These are phyloP conservation scores for Penicillium antarcticum DNA, from an alignment of 495 filamentous ascomycete genomes.

Conservation along the genomic window DNA sequence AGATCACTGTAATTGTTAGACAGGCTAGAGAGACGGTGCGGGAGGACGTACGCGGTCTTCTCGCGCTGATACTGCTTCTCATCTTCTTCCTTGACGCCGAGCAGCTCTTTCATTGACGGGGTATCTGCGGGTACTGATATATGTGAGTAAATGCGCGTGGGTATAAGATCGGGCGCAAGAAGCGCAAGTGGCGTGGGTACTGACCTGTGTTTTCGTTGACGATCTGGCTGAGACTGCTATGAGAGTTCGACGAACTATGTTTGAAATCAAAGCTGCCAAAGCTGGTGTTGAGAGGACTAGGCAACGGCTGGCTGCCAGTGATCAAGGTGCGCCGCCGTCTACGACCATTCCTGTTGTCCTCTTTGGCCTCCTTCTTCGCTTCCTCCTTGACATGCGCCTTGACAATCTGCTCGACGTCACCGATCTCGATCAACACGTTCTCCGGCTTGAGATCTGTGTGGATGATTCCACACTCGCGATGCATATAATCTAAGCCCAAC, in stretches of 20 bases:
- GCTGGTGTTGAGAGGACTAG: slow-evolving; percentile 88
- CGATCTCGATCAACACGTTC: slow-evolving; percentile 98
- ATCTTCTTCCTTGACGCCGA: slow-evolving; percentile 64
- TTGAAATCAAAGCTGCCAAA: slow-evolving; percentile 76
- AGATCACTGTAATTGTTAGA: slow-evolving; percentile 62
- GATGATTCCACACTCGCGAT: slow-evolving; percentile 97
- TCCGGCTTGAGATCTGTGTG: slow-evolving; percentile 98
- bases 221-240: slow-evolving; percentile 80
- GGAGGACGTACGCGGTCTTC: slow-evolving; percentile 79
- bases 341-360: slow-evolving; percentile 92
- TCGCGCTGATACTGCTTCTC: slow-evolving; percentile 80
- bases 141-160: background rate
- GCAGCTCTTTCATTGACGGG: slow-evolving; percentile 57
- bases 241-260: slow-evolving; percentile 67
- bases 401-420: slow-evolving; percentile 95
- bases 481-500: slow-evolving; percentile 90
- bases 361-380: slow-evolving; percentile 65
- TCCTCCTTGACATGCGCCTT: slow-evolving; percentile 92
- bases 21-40: no score
- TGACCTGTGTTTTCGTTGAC: slow-evolving; percentile 69
- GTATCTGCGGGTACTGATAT: slow-evolving; percentile 17
- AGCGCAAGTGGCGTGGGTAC: slow-evolving; percentile 10
- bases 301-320: slow-evolving; percentile 93
- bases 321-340: slow-evolving; percentile 89
- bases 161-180: background rate